Base-by-base conservation (phyloP, 2,329 filamentous ascomycete species). In the Lachnellula suecica region DNA sequence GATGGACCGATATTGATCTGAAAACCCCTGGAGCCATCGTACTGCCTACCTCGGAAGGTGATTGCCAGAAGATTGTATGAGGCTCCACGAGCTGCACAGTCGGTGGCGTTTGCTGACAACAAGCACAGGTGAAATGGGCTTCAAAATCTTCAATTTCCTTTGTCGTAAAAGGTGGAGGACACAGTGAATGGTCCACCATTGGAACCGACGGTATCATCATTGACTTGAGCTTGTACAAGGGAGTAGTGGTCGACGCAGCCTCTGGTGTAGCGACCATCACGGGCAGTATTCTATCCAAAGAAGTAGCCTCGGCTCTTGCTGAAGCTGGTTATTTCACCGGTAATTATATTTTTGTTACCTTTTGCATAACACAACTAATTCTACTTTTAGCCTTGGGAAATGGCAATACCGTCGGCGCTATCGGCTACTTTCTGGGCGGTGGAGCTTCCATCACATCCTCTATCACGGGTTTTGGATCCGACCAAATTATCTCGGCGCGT, bases 331-430 rank as follows among this genome's bases (percentile, higher is more conserved):
- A 19, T 19, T 50, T 22, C 11, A 42, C 46, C 8, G 37, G 45
- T 47, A 24, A 13, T 35, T 27, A 17, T 10, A 20, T 27, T 3
- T 17, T 8, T 17, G 9, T 17, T 19, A 13, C 31, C 35, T 29
- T 23, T 24, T 2, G 15, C 13, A 13, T 4, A 13, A 43, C 3
- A 17, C 6, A 20, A 29, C 23, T 31, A 24, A 27, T 17, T 55
- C 40, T 59, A 47, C 17, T 34, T n/a, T 29, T 49, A 60, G 59
- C 61, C 23, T 34, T 68, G 7, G 67, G 63, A 17, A 67, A 65
- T 38, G 66, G 62, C 11, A 68, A 68, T 29, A 61, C 63, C 3
- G 63, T 70, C 4, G 66, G 66, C 1, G 59, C 54, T 2, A 65
- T 67, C 25, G 57, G 61, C 0, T 67, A 65, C 17, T 42, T 50